Evolutionary conservation across 75 land plant species (phyloP), one percentile per base, ranked within the genome.

Genomic region (Cryptomeria japonica): DNA sequence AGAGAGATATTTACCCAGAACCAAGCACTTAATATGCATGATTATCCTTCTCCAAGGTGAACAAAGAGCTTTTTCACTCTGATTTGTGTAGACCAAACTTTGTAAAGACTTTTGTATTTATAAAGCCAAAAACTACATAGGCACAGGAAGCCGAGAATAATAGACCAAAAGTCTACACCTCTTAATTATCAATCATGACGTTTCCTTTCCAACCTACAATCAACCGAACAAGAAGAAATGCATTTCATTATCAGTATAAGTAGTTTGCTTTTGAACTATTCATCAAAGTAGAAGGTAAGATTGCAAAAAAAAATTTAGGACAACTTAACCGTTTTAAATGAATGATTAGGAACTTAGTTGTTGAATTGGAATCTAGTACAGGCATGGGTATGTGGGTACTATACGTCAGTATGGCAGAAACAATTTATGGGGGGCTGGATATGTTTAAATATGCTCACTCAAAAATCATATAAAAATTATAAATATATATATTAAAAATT

Each of bases 11-110:
- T 79, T 88, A 94, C 95, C 95, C 2, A 94, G 89, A 44, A 94
- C 92, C 19, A 94, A 93, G 84, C 91, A 92, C 11, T 94, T 93
- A 85, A 94, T 94, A 68, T 90, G 88, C 95, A 94, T 94, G 64
- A 41, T 15, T 51, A 7, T 70, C 70, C 78, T 64, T 85, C 77
- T 13, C 77, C 77, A 75, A 75, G 77, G 77, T 31, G 4, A 75
- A 75, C 77, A 75, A 3, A 34, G 37, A 75, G 77, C 38, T 75
- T 75, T 34, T 75, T 75, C n/a, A 34, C 4, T 75, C 77, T 12
- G 37, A 32, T 6, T 75, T 75, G 38, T 32, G 77, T 75, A 75
- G 16, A 75, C 34, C 13, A 16, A 12, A 34, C 15, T 75, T 75
- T 34, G 77, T 75, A 75, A 12, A 34, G 32, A 72, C 31, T 72